Percentiles rank a stretch among this genome's conserved stretches.
Evolutionary conservation across 2,329 filamentous ascomycete species (phyloP).

Genomic region (Neonectria coccinea): DNA sequence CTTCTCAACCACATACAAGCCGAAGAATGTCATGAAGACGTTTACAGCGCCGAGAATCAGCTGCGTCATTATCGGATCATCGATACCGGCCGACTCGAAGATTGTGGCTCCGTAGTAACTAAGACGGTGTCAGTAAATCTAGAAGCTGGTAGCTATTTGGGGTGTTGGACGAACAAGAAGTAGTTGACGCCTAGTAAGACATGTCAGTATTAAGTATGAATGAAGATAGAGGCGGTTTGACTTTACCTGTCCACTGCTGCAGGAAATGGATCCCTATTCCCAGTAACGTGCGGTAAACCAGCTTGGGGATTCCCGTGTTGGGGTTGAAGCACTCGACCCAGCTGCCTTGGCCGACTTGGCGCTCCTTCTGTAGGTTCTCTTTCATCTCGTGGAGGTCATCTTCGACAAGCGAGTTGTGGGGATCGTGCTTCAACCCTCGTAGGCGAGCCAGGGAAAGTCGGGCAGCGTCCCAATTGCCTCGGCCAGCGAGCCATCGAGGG

Average conservation of each 20-base stretch:
- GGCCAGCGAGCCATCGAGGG: conserved; percentile 66
- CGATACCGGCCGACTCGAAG: conserved; percentile 74
- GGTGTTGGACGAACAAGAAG: conserved; percentile 56
- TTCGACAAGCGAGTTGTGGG: conserved; percentile 58
- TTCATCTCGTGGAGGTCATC: conserved; percentile 66
- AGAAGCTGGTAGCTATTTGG: neutral
- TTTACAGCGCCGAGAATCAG: conserved; percentile 78
- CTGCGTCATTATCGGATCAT: conserved; percentile 74
- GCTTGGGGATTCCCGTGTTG: conserved; percentile 63
- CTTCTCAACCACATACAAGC: conserved; percentile 75
- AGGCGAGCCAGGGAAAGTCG: conserved; percentile 65
- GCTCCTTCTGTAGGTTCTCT: conserved; percentile 59
- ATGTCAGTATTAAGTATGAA: neutral
- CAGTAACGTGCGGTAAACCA: conserved; percentile 73
- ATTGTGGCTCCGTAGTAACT: conserved; percentile 74
- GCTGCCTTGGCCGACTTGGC: conserved; percentile 57
- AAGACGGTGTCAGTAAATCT: neutral
- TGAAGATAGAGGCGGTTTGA: neutral
- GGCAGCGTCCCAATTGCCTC: conserved; percentile 60
- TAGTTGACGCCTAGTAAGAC: conserved; percentile 60
- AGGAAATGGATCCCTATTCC: conserved; percentile 73
- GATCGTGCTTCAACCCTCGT: conserved; percentile 62
- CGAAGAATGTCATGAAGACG: conserved; percentile 73
- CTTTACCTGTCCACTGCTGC: conserved; percentile 71
- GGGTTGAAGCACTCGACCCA: conserved; percentile 73